Evolutionary conservation across 345 rosid genomes (phyloP).

Genomic region (Trapa incisa): DNA sequence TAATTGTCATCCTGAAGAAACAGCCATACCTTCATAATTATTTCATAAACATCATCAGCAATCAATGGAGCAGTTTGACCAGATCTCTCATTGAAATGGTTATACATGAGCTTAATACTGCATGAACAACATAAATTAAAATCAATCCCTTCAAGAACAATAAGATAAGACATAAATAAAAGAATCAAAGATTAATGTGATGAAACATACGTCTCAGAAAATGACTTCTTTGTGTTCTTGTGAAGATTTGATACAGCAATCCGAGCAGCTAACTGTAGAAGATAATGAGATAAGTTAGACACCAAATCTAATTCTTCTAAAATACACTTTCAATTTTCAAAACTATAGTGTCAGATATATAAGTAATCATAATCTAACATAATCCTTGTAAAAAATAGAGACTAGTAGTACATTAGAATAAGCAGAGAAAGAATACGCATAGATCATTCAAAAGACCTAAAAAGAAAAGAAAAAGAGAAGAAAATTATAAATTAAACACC

Average conservation of each 20-base stretch:
- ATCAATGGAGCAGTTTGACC: slow-evolving; percentile 66
- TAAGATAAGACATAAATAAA: not conserved
- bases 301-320: not conserved
- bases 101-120: slow-evolving; percentile 74
- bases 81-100: slow-evolving; percentile 65
- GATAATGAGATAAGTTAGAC: not conserved
- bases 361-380: no score
- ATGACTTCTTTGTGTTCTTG: slow-evolving; percentile 84
- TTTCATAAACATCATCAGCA: slow-evolving; percentile 84
- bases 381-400: no score
- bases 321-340: no score
- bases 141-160: not conserved
- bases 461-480: no score
- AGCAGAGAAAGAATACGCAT: no score
- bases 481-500: no score
- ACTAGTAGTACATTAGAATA: no score
- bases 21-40: slow-evolving; percentile 59
- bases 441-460: no score
- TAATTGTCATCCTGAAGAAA: not conserved
- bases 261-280: slow-evolving; percentile 86
- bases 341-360: no score
- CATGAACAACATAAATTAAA: slow-evolving; percentile 10
- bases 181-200: not conserved
- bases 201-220: slow-evolving; percentile 86
- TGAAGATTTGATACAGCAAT: slow-evolving; percentile 94